Evolutionary conservation across 441 rosid genomes (phyloP), one percentile per base, ranked within the genome.

Genomic region (Theobroma grandiflorum): DNA sequence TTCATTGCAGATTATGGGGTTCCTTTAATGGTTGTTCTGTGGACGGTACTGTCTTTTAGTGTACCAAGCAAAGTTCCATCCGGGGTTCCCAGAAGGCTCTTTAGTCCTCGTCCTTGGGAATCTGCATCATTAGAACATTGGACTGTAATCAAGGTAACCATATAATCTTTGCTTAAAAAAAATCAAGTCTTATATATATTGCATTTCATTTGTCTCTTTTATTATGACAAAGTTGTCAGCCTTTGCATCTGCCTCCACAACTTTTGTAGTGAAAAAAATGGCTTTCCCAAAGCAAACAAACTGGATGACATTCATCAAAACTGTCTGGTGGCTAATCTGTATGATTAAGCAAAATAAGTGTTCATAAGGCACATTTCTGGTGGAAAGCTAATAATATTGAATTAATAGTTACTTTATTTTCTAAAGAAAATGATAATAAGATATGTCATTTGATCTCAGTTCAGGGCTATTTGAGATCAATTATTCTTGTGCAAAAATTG

Each of bases 1-100:
- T 87, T 92, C 66, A 83, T 87, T 7, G 94, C 96, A 31, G 99
- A 95, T 81, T 95, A 95, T 75, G 98, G 98, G 72, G 94, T 91
- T 75, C 95, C 97, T n/a, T 80, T 93, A 22, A 90, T 91, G 95
- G 96, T 95, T 69, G 80, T 95, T 65, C 10, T 90, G 70, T 95
- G 95, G 95, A 84, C 97, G 4, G 87, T 82, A 66, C 20, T 92
- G 79, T 91, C 98, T 20, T 91, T 82, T 81, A 58, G 79, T 62
- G 85, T 83, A 37, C 96, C 98, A 4, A 81, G 72, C 22, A 71
- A 83, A 72, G 87, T 94, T 79, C 97, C 98, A 50, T 37, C 82
- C 38, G 98, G 91, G 53, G 93, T 95, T 87, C 98, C 99, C 1
- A 90, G 99, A 85, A 90, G 92, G 84, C 86, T 95, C 33, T 78